A percentile compares a stretch with the other conserved stretches of the same genome.
Evolutionary conservation across 495 filamentous ascomycete species (phyloP).

Genomic region (Bombardia bombarda): DNA sequence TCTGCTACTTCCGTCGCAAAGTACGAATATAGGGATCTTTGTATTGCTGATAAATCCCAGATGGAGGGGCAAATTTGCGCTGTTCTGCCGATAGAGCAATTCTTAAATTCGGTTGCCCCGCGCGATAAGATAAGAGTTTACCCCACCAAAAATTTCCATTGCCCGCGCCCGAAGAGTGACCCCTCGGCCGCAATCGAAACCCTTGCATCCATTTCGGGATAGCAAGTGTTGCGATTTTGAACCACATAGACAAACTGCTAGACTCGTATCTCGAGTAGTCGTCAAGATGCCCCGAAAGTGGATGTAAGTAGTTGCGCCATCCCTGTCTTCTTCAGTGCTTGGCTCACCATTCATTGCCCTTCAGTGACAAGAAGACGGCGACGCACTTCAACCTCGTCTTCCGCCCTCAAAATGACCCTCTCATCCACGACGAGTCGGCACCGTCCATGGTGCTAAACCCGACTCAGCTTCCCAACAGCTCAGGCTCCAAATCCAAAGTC

Average conservation of each 20-base stretch:
- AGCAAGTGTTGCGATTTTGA: background rate
- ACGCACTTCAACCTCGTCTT: slow-evolving; percentile 89
- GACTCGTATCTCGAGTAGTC: too few species aligned
- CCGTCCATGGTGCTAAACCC: slow-evolving; percentile 74
- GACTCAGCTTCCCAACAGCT: slow-evolving; percentile 31
- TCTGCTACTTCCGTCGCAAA: background rate
- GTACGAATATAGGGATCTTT: background rate
- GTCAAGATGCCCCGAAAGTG: slow-evolving; percentile 76
- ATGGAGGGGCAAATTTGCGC: slow-evolving; percentile 36
- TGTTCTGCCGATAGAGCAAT: background rate
- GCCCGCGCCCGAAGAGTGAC: background rate
- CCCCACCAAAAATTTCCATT: slow-evolving; percentile 41
- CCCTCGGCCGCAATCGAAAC: background rate
- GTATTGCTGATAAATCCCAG: slow-evolving; percentile 25
- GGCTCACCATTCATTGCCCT: background rate
- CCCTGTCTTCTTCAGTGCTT: background rate
- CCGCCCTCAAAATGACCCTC: slow-evolving; percentile 92
- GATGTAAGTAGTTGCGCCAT: slow-evolving; percentile 59
- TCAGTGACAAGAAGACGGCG: slow-evolving; percentile 88
- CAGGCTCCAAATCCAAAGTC: slow-evolving; percentile 47
- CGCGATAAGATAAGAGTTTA: slow-evolving; percentile 26
- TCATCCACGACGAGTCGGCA: slow-evolving; percentile 79
- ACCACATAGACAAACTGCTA: too few species aligned
- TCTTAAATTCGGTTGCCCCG: background rate
- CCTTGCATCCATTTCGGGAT: background rate